Base-by-base conservation (phyloP, 78 protist species). In the Blattamonas nauphoetae region DNA sequence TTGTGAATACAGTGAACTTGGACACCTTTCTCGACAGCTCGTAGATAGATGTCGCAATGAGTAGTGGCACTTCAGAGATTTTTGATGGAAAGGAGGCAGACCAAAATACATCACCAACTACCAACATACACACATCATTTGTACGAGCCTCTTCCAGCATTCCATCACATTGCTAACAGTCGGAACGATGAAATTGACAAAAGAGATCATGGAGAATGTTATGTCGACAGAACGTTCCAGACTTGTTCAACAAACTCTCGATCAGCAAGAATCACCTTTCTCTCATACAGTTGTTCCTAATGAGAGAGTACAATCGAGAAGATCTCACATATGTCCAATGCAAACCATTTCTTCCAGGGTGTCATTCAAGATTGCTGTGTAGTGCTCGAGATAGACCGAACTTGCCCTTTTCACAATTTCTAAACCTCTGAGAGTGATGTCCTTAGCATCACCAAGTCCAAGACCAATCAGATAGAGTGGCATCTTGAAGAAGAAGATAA, bases 51-150 rank as follows among this genome's bases (percentile, higher is more conserved):
- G 0, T 83, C 88, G 1, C 85, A 6, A 79, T 79, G 83, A 4
- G 78, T 32, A 11, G 42, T 43, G 42, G 64, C 34, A 38, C 78
- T 29, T 78, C 44, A 81, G 33, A 32, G 11, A 21, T 55, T 55
- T 55, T 11, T 55, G 21, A 55, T 29, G 21, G 21, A 21, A 55
- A 55, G 71, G 11, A 55, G 11, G 71, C 93, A 0, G 43, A 93
- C 95, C 97, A 95, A 41, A 96, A 96, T 43, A 97, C 97, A 45
- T 97, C 99, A 80, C 99, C 99, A 0, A 98, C 99, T 29, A 99
- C 99, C 11, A 99, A 93, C 6, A 99, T 82, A 1, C 97, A 95
- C 0, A 97, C 92, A 35, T 92, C 86, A 1, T 36, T 81, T 2
- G 42, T 63, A 1, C 92, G 89, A 4, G 93, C 94, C 6, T 46